Evolutionary conservation across 768 basidiomycete species (phyloP).

Genomic region (Xerocomellus intermedius): DNA sequence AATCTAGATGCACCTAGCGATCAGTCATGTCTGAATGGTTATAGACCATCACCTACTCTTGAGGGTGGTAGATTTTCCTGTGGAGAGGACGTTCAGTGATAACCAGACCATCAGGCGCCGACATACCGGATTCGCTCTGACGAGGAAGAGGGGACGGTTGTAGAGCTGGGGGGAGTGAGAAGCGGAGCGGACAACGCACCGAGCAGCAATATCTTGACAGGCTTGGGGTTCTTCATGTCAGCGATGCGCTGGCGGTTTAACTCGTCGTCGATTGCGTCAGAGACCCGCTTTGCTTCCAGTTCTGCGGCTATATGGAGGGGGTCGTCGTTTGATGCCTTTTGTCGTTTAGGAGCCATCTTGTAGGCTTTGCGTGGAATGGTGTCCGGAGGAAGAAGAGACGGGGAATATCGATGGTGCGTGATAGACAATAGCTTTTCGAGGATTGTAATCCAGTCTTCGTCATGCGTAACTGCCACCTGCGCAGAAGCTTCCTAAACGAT

Average conservation of each 20-base stretch:
- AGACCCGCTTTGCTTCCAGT: constrained; percentile 50
- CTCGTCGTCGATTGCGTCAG: constrained; percentile 65
- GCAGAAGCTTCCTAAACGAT: background rate
- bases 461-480: constrained; percentile 3
- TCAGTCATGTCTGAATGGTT: constrained; percentile 4
- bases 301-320: constrained; percentile 51
- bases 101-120: background rate
- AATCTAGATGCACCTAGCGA: constrained; percentile 39
- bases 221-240: constrained; percentile 46
- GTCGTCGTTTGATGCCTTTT: constrained; percentile 39
- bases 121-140: constrained; percentile 79
- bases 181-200: constrained; percentile 39
- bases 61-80: constrained; percentile 80
- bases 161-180: background rate
- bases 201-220: constrained; percentile 59
- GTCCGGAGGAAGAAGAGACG: background rate
- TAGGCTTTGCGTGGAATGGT: background rate
- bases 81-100: constrained; percentile 3
- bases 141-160: background rate
- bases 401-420: too few species aligned
- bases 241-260: constrained; percentile 48
- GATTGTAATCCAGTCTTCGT: constrained; percentile 3
- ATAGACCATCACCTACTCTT: constrained; percentile 54
- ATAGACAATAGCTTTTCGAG: background rate
- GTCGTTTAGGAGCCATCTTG: constrained; percentile 22